Base-by-base conservation (phyloP, 805 yeast genomes). In the Hanseniaspora nectarophila region DNA sequence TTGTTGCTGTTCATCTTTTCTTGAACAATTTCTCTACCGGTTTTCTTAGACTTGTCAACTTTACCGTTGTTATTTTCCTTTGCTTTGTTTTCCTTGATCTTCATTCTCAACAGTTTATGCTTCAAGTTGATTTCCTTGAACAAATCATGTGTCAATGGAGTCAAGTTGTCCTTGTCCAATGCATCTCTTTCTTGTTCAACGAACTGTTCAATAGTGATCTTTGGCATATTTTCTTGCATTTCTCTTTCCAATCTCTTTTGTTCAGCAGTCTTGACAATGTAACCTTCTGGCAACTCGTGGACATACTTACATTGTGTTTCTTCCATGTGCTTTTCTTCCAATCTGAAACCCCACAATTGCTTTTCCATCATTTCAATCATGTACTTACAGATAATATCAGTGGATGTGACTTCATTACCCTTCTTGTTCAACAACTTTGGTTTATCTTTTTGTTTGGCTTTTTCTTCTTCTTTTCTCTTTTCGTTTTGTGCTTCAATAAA, bases 261-360 rank as follows among this genome's bases (percentile, higher is more conserved):
- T 65, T 92, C 98, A 69, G 89, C 90, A 34, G 98, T 94, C 74
- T 92, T 92, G 70, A 92, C 77, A 54, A 86, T 94, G 68, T 88
- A 94, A 0, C 98, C 99, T 44, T 94, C 89, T 38, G 99, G 99
- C 63, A 92, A 74, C 8, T 97, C 84, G 68, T 92, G 99, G 68
- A 78, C 81, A 72, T 92, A 92, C 73, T 82, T 90, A 77, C 99
- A 92, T 56, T 83, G 79, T 65, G 90, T 90, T 54, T 90, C 92
- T 63, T 88, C 87, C 46, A 51, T 23, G 28, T 49, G 53, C 16
- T 49, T 49, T 42, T 49, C 53, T 28, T 49, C 53, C 38, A 49
- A 28, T 49, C 53, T 49, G 53, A 49, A 49, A 15, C 53, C 53
- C 53, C 53, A 49, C 38, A 49, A 20, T 28, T 49, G 53, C 29